Conservation (phyloP, 768 basidiomycete genomes). For the Calocybe gangraenosa region DNA sequence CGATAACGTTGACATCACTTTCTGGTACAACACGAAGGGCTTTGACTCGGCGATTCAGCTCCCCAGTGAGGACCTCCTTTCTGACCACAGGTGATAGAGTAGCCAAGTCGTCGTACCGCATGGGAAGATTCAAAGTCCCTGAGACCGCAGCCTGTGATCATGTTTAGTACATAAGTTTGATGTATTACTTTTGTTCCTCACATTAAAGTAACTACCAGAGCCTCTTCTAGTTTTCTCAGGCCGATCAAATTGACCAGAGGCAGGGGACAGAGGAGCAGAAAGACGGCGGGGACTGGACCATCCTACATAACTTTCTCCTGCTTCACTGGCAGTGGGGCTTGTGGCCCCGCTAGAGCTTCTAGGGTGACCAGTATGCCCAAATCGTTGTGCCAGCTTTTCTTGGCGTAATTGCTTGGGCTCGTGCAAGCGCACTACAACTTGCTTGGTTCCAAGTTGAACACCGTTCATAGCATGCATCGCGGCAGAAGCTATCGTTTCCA, state of each 20-base stretch:
- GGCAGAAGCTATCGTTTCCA: slow-evolving; percentile 46
- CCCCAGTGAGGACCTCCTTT: slow-evolving; percentile 81
- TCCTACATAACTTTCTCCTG: slow-evolving; percentile 67
- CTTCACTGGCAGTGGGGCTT: slow-evolving; percentile 79
- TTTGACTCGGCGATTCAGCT: slow-evolving; percentile 73
- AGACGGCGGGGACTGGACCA: slow-evolving; percentile 68
- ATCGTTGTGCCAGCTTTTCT: slow-evolving; percentile 83
- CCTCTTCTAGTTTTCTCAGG: slow-evolving; percentile 69
- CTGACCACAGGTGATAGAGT: slow-evolving; percentile 83
- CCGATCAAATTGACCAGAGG: slow-evolving; percentile 48
- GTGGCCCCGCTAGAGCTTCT: slow-evolving; percentile 80
- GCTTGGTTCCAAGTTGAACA: slow-evolving; percentile 61
- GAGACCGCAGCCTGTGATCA: slow-evolving; percentile 65
- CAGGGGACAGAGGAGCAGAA: slow-evolving; percentile 8
- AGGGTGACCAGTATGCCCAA: slow-evolving; percentile 76
- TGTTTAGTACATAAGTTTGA: slow-evolving; percentile 4
- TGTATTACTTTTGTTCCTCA: slow-evolving; percentile 27
- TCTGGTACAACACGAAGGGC: slow-evolving; percentile 46
- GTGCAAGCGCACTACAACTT: slow-evolving; percentile 82
- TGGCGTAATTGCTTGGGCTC: slow-evolving; percentile 91
- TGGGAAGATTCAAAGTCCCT: slow-evolving; percentile 75
- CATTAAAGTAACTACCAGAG: slow-evolving; percentile 85
- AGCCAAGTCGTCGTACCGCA: slow-evolving; percentile 84
- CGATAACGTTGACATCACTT: slow-evolving; percentile 57
- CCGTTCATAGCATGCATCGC: slow-evolving; percentile 87